Evolutionary conservation across 2,329 filamentous ascomycete species (phyloP).

Genomic region (Colletotrichum sidae): DNA sequence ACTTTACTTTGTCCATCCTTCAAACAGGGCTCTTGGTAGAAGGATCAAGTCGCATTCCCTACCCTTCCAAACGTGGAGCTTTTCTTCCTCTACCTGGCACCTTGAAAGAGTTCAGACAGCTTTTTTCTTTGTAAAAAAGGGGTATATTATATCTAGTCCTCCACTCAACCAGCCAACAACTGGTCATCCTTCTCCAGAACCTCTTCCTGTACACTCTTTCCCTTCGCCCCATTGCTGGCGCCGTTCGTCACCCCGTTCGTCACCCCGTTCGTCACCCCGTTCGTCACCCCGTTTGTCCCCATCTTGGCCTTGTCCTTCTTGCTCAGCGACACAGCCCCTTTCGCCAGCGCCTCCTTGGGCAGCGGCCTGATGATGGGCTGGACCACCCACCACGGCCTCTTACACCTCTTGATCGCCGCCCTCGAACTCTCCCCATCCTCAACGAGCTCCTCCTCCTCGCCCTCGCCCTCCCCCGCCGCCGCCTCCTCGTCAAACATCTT

Average conservation of each 20-base stretch:
- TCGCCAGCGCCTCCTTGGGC: slow-evolving; percentile 87
- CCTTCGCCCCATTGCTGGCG: slow-evolving; percentile 2
- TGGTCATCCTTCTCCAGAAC: slow-evolving; percentile 37
- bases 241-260: slow-evolving; percentile 12
- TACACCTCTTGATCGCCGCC: slow-evolving; percentile 77
- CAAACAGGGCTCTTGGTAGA: too few species aligned
- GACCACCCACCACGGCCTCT: slow-evolving; percentile 88
- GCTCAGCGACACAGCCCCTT: slow-evolving; percentile 79
- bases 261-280: slow-evolving; percentile 21
- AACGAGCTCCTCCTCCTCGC: slow-evolving; percentile 44
- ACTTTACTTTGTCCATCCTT: too few species aligned
- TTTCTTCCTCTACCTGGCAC: too few species aligned
- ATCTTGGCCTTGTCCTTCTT: slow-evolving; percentile 73
- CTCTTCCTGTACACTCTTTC: slow-evolving; percentile 30
- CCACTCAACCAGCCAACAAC: slow-evolving; percentile 35
- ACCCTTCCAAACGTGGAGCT: too few species aligned
- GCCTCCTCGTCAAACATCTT: slow-evolving; percentile 57
- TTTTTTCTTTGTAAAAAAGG: not conserved
- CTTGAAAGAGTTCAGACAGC: not conserved
- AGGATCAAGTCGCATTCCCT: too few species aligned
- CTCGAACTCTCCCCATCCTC: slow-evolving; percentile 69
- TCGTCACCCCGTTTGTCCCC: slow-evolving; percentile 45
- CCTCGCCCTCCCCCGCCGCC: slow-evolving; percentile 44
- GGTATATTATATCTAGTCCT: slow-evolving; percentile 1
- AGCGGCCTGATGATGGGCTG: slow-evolving; percentile 89